phyloP scores from a whole-genome alignment of 116 monocot species.

The Papilionanthe hybrid region DNA sequence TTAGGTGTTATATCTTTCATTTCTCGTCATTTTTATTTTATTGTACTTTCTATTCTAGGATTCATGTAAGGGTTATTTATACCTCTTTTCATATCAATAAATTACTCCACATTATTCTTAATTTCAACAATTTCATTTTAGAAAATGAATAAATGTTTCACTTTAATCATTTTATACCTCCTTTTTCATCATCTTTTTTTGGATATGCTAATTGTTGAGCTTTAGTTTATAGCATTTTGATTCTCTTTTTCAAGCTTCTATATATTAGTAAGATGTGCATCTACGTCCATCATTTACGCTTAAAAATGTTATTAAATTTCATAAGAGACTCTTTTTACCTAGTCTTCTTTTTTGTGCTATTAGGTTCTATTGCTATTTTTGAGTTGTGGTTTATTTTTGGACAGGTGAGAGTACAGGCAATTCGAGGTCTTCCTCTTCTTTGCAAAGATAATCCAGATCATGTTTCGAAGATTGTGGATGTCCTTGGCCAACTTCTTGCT shows the following conservation, averaged over 20 bases:
- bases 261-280: background rate
- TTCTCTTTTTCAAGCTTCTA: background rate
- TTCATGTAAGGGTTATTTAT: no score
- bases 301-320: background rate
- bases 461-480: slow-evolving; percentile 91
- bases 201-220: background rate
- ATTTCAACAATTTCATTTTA: background rate
- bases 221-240: background rate
- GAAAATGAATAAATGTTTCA: background rate
- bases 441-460: slow-evolving; percentile 91
- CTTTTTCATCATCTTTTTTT: background rate
- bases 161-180: background rate
- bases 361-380: slow-evolving; percentile 1
- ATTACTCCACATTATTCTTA: background rate
- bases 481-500: slow-evolving; percentile 79
- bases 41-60: no score
- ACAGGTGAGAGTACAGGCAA: slow-evolving; percentile 93
- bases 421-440: slow-evolving; percentile 92
- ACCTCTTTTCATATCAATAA: no score
- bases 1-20: no score
- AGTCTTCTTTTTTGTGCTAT: background rate
- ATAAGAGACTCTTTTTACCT: background rate
- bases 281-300: background rate
- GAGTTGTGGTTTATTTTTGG: background rate
- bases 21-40: no score